phyloP scores from a whole-genome alignment of 495 filamentous ascomycete genomes.

The Daldinia decipiens region DNA sequence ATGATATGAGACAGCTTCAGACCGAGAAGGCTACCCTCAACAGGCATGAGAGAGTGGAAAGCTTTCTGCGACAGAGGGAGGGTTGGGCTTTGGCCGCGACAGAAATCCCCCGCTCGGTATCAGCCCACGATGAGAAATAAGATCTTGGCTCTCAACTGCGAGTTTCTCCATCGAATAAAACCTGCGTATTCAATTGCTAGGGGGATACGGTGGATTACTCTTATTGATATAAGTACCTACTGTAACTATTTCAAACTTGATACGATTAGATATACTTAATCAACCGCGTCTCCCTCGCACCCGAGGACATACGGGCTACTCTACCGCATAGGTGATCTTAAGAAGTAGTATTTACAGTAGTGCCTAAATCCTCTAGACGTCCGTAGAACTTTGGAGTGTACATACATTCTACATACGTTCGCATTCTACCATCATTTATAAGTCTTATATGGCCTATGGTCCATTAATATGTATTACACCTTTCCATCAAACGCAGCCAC shows the following conservation, averaged over 20 bases:
- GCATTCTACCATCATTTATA: not conserved
- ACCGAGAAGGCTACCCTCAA: slow-evolving; percentile 59
- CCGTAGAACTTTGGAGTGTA: not conserved
- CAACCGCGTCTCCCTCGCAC: no score
- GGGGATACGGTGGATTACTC: not conserved
- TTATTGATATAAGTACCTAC: no score
- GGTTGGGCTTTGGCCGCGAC: slow-evolving; percentile 36
- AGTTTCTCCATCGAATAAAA: not conserved
- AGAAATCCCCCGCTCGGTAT: not conserved
- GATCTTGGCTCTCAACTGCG: not conserved
- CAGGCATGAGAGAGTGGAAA: slow-evolving; percentile 72
- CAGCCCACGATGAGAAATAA: slow-evolving; percentile 27
- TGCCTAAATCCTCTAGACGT: not conserved
- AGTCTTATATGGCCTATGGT: not conserved
- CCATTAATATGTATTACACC: not conserved
- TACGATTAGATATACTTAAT: no score
- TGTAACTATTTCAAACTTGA: no score
- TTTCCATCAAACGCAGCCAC: slow-evolving; percentile 11
- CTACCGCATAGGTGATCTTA: no score
- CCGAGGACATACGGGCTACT: no score
- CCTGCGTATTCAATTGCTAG: not conserved
- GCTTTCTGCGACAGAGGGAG: slow-evolving; percentile 77
- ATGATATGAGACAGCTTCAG: slow-evolving; percentile 67
- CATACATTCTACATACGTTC: not conserved
- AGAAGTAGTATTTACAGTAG: not conserved